Base-by-base conservation (phyloP, 2,329 filamentous ascomycete species). In the Cercospora sojina region DNA sequence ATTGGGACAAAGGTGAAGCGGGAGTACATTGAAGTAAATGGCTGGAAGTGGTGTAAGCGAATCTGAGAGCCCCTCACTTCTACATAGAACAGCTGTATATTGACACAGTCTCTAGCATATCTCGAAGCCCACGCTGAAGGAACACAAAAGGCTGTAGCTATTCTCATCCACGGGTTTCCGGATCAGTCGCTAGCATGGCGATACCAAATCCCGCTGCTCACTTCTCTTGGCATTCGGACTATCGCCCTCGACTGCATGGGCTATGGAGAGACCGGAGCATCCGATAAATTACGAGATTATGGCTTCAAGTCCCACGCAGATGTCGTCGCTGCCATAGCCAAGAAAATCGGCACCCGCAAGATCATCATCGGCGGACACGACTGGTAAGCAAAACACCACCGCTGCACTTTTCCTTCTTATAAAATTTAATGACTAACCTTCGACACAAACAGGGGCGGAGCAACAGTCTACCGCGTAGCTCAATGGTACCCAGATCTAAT, bases 361-460 rank as follows among this genome's bases (percentile, higher is more conserved):
- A 90, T 97, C 74, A 89, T 97, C 64, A 85, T 97, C 13, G 92
- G 93, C 58, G 94, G 93, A 7, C 94, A 97, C 80, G 94, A 98
- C 80, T 97, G 94, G 87, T 62, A 41, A 55, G 47, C n/a, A 12
- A 23, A 27, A n/a, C 6, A 18, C 38, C 38, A 8, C 59, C 25
- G 13, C 25, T 1, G 3, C n/a, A 18, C 23, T 27, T 9, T 6
- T 51, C 7, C 27, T 13, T 7, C 4, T 51, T n/a, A 43, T n/a
- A 23, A 27, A 53, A 25, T 41, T 13, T 4, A 35, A 13, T 12
- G 10, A 27, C 51, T 56, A 23, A 23, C 25, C 16, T 3, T 20
- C 43, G 3, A 20, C 12, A 29, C 13, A 10, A 10, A 16, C 23
- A 62, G 60, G 60, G 94, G 94, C 77, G 93, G 91, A 73, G 83